phyloP scores from a whole-genome alignment of 805 yeast species.

The Kodamaea laetipori region DNA sequence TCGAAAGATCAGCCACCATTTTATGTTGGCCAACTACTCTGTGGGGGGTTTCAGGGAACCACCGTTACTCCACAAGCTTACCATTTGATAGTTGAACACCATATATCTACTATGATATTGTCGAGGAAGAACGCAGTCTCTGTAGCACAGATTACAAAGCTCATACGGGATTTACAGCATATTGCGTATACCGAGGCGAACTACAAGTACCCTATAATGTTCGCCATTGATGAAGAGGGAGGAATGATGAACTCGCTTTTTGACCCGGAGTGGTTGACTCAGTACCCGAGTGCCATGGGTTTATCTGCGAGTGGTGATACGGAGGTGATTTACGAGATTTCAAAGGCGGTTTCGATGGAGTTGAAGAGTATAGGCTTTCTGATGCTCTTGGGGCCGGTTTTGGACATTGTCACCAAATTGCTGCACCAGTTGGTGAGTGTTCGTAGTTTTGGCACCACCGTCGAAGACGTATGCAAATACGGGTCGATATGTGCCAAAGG shows the following conservation, averaged over 20 bases:
- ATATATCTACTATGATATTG: conserved; percentile 53
- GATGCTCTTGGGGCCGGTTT: conserved; percentile 60
- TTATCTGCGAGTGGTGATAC: conserved; percentile 55
- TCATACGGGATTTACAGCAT: conserved; percentile 55
- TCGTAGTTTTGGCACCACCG: conserved; percentile 61
- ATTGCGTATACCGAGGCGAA: conserved; percentile 52
- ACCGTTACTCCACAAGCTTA: conserved; percentile 54
- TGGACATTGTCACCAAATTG: conserved; percentile 59
- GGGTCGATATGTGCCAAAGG: conserved; percentile 57
- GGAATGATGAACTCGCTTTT: conserved; percentile 62
- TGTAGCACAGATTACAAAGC: conserved; percentile 49
- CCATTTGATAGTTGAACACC: conserved; percentile 51
- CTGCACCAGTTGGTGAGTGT: conserved; percentile 61
- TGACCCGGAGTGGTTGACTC: conserved; percentile 53
- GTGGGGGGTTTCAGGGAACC: conserved; percentile 63
- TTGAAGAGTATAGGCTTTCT: conserved; percentile 56
- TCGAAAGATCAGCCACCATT: background rate
- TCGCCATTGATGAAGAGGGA: conserved; percentile 64
- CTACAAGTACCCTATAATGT: conserved; percentile 54
- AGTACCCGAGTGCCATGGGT: conserved; percentile 69
- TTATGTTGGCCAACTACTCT: conserved; percentile 51
- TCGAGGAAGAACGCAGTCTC: conserved; percentile 52
- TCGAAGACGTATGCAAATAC: conserved; percentile 57
- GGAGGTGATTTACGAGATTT: conserved; percentile 51
- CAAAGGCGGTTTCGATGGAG: conserved; percentile 56